Base-by-base conservation (phyloP, 805 yeast genomes). In the Candida insectalens region DNA sequence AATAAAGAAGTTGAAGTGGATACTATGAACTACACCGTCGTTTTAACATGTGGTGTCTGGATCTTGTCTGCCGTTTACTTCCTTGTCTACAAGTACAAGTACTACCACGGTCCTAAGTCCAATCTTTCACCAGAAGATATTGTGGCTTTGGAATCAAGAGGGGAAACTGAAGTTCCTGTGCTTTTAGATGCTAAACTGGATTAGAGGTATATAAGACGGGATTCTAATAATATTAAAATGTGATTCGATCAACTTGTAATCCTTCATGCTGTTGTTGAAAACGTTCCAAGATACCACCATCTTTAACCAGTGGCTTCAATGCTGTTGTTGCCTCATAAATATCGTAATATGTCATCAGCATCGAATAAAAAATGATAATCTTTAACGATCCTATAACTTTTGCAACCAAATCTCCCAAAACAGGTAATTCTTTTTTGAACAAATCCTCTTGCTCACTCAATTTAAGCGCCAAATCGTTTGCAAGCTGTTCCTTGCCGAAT, bases 401-500 rank as follows among this genome's bases (percentile, higher is more conserved):
- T n/a, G n/a, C n/a, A 0, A 64, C 49, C 8, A 65, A 46, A 5
- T 50, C 36, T 36, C 65, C 56, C 31, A 71, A 65, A 3, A 39
- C 32, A 0, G 79, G 77, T 1, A 75, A 44, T 27, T 73, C 80
- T 20, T 36, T 37, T 36, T 69, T 69, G 39, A 74, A 52, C 3
- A 42, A 33, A 4, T 45, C 39, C 44, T 71, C 69, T 23, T 60
- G 39, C 8, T 38, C 31, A 2, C 63, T 62, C 42, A 63, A 70
- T 32, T 45, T 63, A 46, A 37, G 55, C 36, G 41, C 58, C 40
- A 43, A 54, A 34, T 46, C 48, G 38, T 47, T 58, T 19, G 51
- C 29, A 34, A 49, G 50, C 38, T 50, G 51, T 32, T 54, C 51
- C 17, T 51, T 49, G 27, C 55, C 56, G 23, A 55, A 45, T 33